Conservation (phyloP, 257 asterid genomes). For the Fraxinus anomala region DNA sequence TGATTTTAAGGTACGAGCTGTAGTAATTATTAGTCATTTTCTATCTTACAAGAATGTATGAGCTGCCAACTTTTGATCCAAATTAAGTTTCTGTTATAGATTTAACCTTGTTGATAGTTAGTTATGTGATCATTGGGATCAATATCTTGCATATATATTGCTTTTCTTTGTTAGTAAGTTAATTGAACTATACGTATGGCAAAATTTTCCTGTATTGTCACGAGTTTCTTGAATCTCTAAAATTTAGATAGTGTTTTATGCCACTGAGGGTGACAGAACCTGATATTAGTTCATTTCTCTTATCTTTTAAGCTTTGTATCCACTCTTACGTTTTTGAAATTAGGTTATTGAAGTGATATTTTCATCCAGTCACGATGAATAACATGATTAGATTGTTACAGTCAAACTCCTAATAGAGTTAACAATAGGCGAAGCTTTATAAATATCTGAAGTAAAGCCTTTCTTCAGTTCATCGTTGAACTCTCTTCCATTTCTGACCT, state of each 20-base stretch:
- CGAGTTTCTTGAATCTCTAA: neutral
- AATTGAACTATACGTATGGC: neutral
- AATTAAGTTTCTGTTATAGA: neutral
- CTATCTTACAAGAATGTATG: neutral
- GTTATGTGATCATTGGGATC: neutral
- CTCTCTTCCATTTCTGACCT: neutral
- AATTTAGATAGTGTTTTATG: neutral
- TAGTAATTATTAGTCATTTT: neutral
- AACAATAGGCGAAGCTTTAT: neutral
- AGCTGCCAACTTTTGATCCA: neutral
- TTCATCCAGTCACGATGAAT: neutral
- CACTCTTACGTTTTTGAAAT: neutral
- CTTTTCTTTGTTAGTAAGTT: neutral
- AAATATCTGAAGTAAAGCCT: neutral
- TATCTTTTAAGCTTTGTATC: neutral
- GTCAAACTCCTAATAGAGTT: neutral
- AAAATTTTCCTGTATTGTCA: neutral
- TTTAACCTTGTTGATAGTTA: neutral
- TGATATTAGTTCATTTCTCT: neutral
- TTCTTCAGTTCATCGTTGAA: neutral
- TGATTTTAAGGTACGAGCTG: slow-evolving; percentile 66
- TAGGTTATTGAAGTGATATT: neutral
- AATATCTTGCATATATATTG: neutral
- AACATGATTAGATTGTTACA: neutral
- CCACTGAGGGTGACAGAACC: neutral